Evolutionary conservation across 768 basidiomycete genomes (phyloP).

Genomic region (Boletus tylopilopsis): DNA sequence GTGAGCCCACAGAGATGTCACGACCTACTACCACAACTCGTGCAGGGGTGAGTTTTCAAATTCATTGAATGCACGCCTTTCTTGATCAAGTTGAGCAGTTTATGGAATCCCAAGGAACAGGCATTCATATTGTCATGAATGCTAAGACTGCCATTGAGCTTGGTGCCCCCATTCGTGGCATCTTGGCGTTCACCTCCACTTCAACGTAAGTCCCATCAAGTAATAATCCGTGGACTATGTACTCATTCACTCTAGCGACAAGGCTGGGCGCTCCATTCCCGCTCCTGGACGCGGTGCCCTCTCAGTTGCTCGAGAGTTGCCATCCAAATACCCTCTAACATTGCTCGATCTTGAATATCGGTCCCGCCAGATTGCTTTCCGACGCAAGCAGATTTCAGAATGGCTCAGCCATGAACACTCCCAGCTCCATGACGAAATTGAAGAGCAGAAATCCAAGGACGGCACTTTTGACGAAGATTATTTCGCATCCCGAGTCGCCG

Average conservation of each 20-base stretch:
- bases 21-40: slow-evolving; percentile 95
- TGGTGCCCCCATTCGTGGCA: slow-evolving; percentile 88
- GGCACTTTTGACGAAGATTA: slow-evolving; percentile 60
- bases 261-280: slow-evolving; percentile 96
- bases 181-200: slow-evolving; percentile 94
- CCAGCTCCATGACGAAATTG: slow-evolving; percentile 77
- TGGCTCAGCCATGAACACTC: slow-evolving; percentile 91
- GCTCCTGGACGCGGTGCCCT: slow-evolving; percentile 95
- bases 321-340: slow-evolving; percentile 72
- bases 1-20: slow-evolving; percentile 98
- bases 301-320: slow-evolving; percentile 80
- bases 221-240: not conserved
- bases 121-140: slow-evolving; percentile 96
- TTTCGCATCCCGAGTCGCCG: slow-evolving; percentile 69
- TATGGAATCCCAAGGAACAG: slow-evolving; percentile 97
- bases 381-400: slow-evolving; percentile 89
- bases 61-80: not conserved
- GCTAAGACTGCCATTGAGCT: slow-evolving; percentile 95
- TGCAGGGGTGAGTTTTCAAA: slow-evolving; percentile 63
- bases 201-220: slow-evolving; percentile 65
- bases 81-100: slow-evolving; percentile 44
- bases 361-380: slow-evolving; percentile 91
- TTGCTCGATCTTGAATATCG: slow-evolving; percentile 87
- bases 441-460: slow-evolving; percentile 51
- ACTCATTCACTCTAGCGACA: slow-evolving; percentile 59